A percentile compares a stretch with the other conserved stretches of the same genome.
These are phyloP conservation scores for Coix lacrymajobi DNA, from an alignment of 176 grass and related monocot genomes.

Conservation along the genomic window DNA sequence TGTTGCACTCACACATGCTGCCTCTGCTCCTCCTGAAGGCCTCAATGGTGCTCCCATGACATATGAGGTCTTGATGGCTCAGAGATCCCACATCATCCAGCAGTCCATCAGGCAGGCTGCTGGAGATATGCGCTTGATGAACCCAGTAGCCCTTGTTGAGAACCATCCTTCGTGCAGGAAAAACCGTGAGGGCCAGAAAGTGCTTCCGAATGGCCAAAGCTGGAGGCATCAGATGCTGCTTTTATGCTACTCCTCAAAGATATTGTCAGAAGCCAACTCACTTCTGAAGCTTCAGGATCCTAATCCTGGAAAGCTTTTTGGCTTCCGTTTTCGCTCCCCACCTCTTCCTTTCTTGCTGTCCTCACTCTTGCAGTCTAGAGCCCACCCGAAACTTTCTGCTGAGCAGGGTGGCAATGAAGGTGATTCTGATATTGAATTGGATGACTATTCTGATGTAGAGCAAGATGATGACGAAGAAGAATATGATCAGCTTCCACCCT, in stretches of 20 bases:
- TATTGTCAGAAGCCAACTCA: slow-evolving; percentile 82
- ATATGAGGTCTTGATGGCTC: slow-evolving; percentile 85
- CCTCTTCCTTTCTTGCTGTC: slow-evolving; percentile 79
- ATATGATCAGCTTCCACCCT: slow-evolving; percentile 91
- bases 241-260: slow-evolving; percentile 92
- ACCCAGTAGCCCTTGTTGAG: slow-evolving; percentile 84
- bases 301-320: slow-evolving; percentile 65
- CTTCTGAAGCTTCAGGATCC: slow-evolving; percentile 83
- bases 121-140: slow-evolving; percentile 90
- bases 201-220: slow-evolving; percentile 81
- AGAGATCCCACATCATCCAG: slow-evolving; percentile 88
- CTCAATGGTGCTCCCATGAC: slow-evolving; percentile 68
- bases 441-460: slow-evolving; percentile 75
- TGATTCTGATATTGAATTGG: slow-evolving; percentile 69
- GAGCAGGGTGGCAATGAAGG: slow-evolving; percentile 64
- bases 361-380: slow-evolving; percentile 72
- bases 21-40: slow-evolving; percentile 85
- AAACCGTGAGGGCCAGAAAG: slow-evolving; percentile 66
- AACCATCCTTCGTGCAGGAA: slow-evolving; percentile 85
- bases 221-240: slow-evolving; percentile 88
- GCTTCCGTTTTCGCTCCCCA: slow-evolving; percentile 56
- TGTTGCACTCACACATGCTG: slow-evolving; percentile 89
- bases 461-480: slow-evolving; percentile 92
- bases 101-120: slow-evolving; percentile 70
- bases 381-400: slow-evolving; percentile 64